Conservation (phyloP, 139 green algal species). For the Yamagishiella unicocca region DNA sequence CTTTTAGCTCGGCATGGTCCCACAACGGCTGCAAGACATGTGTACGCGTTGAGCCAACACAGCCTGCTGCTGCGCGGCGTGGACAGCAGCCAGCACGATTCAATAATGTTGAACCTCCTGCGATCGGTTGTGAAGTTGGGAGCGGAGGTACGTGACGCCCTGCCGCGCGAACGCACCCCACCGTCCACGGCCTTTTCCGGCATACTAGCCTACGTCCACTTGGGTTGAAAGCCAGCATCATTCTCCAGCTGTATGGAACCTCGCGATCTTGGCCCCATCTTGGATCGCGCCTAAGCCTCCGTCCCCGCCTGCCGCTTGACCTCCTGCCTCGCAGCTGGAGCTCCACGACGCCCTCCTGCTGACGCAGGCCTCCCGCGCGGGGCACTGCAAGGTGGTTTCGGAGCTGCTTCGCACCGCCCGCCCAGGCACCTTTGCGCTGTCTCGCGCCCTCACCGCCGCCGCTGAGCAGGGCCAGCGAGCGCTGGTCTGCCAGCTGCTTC, state of each 20-base stretch:
- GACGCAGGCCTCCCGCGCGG: background rate
- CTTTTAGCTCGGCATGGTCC: background rate
- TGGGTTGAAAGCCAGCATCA: too few species aligned
- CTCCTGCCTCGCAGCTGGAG: background rate
- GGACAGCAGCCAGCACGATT: background rate
- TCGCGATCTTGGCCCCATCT: too few species aligned
- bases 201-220: too few species aligned
- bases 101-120: background rate
- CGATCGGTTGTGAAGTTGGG: background rate
- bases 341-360: conserved; percentile 28
- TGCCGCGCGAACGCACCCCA: too few species aligned
- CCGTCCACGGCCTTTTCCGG: too few species aligned
- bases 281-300: too few species aligned
- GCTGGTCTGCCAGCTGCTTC: background rate
- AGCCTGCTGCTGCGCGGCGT: background rate
- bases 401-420: background rate
- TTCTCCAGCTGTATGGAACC: too few species aligned
- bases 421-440: conserved; percentile 2
- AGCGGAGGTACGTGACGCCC: background rate
- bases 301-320: background rate
- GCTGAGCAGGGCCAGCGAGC: background rate
- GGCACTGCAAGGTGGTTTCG: background rate
- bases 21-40: background rate
- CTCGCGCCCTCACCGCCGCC: background rate
- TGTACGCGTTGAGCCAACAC: background rate